These are phyloP conservation scores for Lachancea fermentati DNA, from an alignment of 805 yeast species.

Conservation along the genomic window DNA sequence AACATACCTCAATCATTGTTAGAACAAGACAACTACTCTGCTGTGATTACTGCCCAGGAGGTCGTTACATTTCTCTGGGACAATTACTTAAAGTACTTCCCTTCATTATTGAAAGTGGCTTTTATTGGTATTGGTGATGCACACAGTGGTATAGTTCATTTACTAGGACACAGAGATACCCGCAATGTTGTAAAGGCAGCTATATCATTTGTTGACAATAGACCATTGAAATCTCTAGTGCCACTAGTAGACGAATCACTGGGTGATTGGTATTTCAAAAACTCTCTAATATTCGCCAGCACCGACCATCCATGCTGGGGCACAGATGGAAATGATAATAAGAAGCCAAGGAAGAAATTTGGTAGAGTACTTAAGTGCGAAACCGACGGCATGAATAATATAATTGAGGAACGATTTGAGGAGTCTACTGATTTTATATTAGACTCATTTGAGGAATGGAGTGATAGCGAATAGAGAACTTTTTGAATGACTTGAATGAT, in stretches of 20 bases:
- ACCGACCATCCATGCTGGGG: slow-evolving; percentile 79
- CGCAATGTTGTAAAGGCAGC: slow-evolving; percentile 65
- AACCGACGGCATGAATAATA: slow-evolving; percentile 65
- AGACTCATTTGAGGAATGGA: slow-evolving; percentile 70
- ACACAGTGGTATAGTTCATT: slow-evolving; percentile 77
- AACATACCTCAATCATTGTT: slow-evolving; percentile 56
- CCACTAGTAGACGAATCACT: slow-evolving; percentile 86
- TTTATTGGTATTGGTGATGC: slow-evolving; percentile 90
- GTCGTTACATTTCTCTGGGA: slow-evolving; percentile 82
- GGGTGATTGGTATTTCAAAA: slow-evolving; percentile 86
- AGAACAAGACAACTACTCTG: slow-evolving; percentile 51
- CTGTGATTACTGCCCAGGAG: slow-evolving; percentile 69
- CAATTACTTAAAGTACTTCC: slow-evolving; percentile 72
- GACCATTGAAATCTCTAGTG: slow-evolving; percentile 69
- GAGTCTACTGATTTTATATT: slow-evolving; percentile 81
- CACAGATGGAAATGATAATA: slow-evolving; percentile 40
- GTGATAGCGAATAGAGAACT: slow-evolving; percentile 36
- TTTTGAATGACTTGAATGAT: no score
- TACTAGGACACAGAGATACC: slow-evolving; percentile 74
- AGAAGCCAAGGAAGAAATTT: slow-evolving; percentile 82
- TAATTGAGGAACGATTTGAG: slow-evolving; percentile 74
- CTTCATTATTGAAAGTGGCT: slow-evolving; percentile 58
- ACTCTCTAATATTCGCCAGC: slow-evolving; percentile 77
- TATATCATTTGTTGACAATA: slow-evolving; percentile 61
- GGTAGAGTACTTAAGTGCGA: slow-evolving; percentile 82